Conservation (phyloP, 2,329 filamentous ascomycete species). For the Aureobasidium sp. region DNA sequence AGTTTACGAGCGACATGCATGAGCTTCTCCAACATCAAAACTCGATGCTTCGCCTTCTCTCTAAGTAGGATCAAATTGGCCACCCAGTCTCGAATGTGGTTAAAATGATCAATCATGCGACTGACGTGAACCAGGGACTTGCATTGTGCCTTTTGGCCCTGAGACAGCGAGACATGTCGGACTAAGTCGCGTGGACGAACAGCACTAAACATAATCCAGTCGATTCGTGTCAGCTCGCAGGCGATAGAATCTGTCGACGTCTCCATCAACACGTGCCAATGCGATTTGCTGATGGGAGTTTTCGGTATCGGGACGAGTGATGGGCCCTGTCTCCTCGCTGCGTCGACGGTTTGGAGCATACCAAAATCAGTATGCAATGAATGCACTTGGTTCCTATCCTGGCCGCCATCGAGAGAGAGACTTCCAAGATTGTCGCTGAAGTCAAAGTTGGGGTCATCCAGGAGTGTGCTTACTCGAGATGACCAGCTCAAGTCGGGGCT, state of each 20-base stretch:
- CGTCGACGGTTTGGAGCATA: constrained; percentile 44
- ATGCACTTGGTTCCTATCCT: not conserved
- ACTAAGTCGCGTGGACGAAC: constrained; percentile 90
- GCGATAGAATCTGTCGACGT: constrained; percentile 78
- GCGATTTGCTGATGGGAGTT: constrained; percentile 67
- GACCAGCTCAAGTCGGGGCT: constrained; percentile 19
- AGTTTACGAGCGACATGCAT: constrained; percentile 82
- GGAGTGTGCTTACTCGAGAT: constrained; percentile 26
- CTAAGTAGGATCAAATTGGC: constrained; percentile 59
- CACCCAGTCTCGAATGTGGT: constrained; percentile 50
- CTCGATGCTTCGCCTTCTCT: constrained; percentile 93
- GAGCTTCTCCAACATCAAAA: constrained; percentile 86
- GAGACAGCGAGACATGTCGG: constrained; percentile 68
- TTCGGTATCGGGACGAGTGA: constrained; percentile 61
- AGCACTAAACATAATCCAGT: constrained; percentile 97
- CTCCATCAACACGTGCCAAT: constrained; percentile 87
- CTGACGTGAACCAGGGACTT: constrained; percentile 80
- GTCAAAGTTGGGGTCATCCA: constrained; percentile 27
- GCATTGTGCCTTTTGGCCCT: constrained; percentile 45
- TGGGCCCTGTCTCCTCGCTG: constrained; percentile 71
- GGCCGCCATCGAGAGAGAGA: constrained; percentile 19
- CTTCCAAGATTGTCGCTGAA: constrained; percentile 24
- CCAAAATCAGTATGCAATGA: constrained; percentile 9
- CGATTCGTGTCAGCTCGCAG: constrained; percentile 85
- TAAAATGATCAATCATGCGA: constrained; percentile 81